Conservation (phyloP, 768 basidiomycete genomes). For the Candolleomyces efflorescens region DNA sequence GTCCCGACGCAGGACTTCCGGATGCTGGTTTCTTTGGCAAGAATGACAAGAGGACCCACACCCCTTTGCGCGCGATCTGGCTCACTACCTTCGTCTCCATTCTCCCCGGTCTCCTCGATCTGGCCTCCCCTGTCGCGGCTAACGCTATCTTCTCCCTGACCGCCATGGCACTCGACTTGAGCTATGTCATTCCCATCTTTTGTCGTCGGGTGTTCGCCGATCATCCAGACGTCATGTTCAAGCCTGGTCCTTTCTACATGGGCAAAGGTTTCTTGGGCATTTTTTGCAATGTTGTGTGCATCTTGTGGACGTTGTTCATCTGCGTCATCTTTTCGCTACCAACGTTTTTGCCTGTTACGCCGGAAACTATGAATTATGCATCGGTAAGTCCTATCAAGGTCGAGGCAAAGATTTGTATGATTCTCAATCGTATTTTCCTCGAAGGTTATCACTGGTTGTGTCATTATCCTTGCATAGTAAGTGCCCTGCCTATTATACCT, state of each 20-base stretch:
- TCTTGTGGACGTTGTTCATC: conserved; percentile 66
- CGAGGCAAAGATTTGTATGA: too few relatives aligned
- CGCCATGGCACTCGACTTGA: conserved; percentile 72
- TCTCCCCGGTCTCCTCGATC: conserved; percentile 68
- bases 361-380: conserved; percentile 78
- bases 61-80: conserved; percentile 79
- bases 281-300: conserved; percentile 60
- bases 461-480: conserved; percentile 50
- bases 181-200: conserved; percentile 82
- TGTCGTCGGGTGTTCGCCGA: conserved; percentile 62
- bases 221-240: conserved; percentile 81
- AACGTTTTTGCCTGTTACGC: conserved; percentile 63
- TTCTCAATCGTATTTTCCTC: background rate
- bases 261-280: conserved; percentile 62
- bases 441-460: conserved; percentile 49
- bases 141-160: conserved; percentile 81
- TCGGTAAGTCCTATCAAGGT: conserved; percentile 41
- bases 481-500: conserved; percentile 16
- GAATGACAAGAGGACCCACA: conserved; percentile 56
- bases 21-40: conserved; percentile 76
- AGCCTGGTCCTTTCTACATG: conserved; percentile 86
- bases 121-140: conserved; percentile 73
- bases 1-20: conserved; percentile 49
- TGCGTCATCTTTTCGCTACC: conserved; percentile 72
- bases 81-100: conserved; percentile 61